Evolutionary conservation across 1,284 basidiomycete genomes (phyloP).

Genomic region (Meira miltonrushii): DNA sequence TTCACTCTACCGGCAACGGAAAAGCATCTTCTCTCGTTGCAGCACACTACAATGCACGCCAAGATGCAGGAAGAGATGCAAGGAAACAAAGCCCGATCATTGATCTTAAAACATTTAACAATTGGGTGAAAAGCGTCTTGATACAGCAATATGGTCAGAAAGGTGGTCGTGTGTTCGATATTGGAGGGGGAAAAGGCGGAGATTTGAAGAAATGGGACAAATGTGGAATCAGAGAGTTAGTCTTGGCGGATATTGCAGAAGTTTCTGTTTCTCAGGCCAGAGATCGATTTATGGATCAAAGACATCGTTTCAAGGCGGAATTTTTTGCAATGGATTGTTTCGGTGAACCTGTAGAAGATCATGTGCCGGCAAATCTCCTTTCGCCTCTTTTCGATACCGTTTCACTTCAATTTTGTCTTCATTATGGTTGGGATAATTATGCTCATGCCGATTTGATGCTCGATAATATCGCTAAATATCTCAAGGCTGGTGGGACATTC

Average conservation of each 20-base stretch:
- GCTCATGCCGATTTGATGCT: slow-evolving; percentile 86
- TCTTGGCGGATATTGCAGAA: slow-evolving; percentile 83
- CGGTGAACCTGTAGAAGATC: slow-evolving; percentile 65
- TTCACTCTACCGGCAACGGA: neutral
- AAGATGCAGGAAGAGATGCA: slow-evolving; percentile 78
- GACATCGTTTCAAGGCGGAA: slow-evolving; percentile 63
- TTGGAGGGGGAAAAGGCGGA: slow-evolving; percentile 97
- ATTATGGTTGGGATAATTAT: slow-evolving; percentile 91
- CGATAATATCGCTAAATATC: slow-evolving; percentile 75
- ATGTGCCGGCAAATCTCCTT: slow-evolving; percentile 63
- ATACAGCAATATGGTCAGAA: slow-evolving; percentile 70
- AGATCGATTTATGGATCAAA: slow-evolving; percentile 61
- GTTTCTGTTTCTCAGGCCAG: slow-evolving; percentile 87
- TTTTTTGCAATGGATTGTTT: slow-evolving; percentile 91
- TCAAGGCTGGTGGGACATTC: slow-evolving; percentile 78
- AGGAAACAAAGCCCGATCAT: slow-evolving; percentile 91
- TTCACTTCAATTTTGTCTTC: slow-evolving; percentile 99
- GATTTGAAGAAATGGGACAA: slow-evolving; percentile 94
- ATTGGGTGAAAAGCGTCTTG: slow-evolving; percentile 95
- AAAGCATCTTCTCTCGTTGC: slow-evolving; percentile 11
- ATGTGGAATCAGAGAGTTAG: slow-evolving; percentile 71
- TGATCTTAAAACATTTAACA: slow-evolving; percentile 94
- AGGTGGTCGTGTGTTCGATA: slow-evolving; percentile 76
- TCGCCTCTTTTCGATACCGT: slow-evolving; percentile 77
- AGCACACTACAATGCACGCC: slow-evolving; percentile 68